Conservation (phyloP, 1,284 basidiomycete species). For the Irpex lacteus region DNA sequence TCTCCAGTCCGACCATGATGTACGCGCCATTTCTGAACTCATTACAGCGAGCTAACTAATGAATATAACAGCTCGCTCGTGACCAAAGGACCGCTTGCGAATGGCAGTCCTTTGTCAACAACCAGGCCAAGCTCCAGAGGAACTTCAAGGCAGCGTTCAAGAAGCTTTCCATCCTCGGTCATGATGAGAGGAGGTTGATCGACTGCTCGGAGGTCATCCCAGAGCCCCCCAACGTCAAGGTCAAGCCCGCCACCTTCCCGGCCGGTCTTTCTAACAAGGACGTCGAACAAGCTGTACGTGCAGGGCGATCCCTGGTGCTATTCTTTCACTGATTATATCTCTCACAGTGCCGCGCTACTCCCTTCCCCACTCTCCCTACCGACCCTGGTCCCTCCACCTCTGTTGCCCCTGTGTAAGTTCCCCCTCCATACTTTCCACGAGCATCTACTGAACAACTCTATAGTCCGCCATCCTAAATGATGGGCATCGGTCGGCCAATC, state of each 20-base stretch:
- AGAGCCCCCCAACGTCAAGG: background rate
- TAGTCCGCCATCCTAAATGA: background rate
- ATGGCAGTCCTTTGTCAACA: constrained; percentile 27
- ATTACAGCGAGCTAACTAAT: background rate
- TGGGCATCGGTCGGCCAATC: background rate
- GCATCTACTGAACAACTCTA: background rate
- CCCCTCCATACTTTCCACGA: background rate
- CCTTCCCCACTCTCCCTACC: constrained; percentile 1
- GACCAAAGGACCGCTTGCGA: constrained; percentile 24
- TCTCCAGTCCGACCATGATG: constrained; percentile 17
- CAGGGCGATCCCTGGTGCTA: background rate
- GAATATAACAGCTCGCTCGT: constrained; percentile 19
- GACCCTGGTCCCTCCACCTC: constrained; percentile 2
- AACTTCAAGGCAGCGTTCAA: constrained; percentile 29
- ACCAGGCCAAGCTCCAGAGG: constrained; percentile 27
- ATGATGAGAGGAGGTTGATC: constrained; percentile 22
- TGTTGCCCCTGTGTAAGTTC: constrained; percentile 3
- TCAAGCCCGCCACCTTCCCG: constrained; percentile 13
- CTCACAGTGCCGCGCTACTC: background rate
- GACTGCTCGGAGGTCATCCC: constrained; percentile 26
- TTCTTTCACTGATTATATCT: background rate
- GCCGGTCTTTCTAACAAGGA: constrained; percentile 27
- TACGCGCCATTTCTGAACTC: background rate
- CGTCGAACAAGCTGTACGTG: constrained; percentile 33
- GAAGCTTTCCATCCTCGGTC: constrained; percentile 32